Evolutionary conservation across 352 stramenopile species (phyloP).

Genomic region (Aphanomyces astaci): DNA sequence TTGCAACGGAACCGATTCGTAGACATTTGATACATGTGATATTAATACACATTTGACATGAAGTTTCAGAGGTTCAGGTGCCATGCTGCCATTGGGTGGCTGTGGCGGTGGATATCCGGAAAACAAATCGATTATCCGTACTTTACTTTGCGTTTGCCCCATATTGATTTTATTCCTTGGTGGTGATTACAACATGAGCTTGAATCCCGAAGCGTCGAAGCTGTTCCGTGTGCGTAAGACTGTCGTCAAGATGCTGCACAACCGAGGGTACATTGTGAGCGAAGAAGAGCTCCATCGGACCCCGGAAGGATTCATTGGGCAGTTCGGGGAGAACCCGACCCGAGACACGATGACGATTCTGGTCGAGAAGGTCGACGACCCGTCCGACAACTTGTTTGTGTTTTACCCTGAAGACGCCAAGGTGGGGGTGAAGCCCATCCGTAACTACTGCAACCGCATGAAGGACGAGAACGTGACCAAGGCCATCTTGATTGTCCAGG

Average conservation of each 20-base stretch:
- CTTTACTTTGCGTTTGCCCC: background rate
- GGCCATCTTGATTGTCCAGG: conserved; percentile 96
- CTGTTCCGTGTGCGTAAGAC: conserved; percentile 94
- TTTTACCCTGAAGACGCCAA: conserved; percentile 99
- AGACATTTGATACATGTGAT: background rate
- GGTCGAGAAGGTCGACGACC: conserved; percentile 88
- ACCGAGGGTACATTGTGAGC: conserved; percentile 96
- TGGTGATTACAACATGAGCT: conserved; percentile 40
- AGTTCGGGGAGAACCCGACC: conserved; percentile 90
- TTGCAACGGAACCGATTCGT: too few relatives aligned
- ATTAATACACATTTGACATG: too few relatives aligned
- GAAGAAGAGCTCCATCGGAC: conserved; percentile 96
- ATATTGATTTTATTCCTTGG: conserved; percentile 1
- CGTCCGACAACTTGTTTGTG: conserved; percentile 95
- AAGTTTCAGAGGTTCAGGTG: background rate
- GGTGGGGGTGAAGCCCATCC: conserved; percentile 96
- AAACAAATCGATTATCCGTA: background rate
- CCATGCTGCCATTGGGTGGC: background rate
- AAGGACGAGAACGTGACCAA: conserved; percentile 95
- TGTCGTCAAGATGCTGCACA: conserved; percentile 92
- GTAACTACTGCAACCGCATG: conserved; percentile 95
- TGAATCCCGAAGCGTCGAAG: conserved; percentile 74
- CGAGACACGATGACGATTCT: conserved; percentile 96
- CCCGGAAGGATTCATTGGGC: conserved; percentile 72
- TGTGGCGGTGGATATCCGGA: background rate